phyloP scores from a whole-genome alignment of 345 rosid species.

The Triadica sebifera region DNA sequence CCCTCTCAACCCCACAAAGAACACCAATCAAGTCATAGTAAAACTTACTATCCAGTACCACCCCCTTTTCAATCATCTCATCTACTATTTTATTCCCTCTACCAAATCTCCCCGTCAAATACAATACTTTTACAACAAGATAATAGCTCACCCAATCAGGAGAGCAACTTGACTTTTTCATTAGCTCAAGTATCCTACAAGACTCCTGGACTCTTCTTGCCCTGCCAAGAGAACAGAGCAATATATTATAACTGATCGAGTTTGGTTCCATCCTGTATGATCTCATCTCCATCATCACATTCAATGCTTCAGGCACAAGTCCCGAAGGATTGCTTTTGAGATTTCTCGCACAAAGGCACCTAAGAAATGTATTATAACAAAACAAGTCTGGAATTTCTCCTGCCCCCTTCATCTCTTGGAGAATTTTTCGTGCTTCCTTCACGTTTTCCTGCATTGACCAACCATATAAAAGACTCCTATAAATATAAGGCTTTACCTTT shows the following conservation, averaged over 20 bases:
- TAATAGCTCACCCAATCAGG: constrained; percentile 74
- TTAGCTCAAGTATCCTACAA: constrained; percentile 54
- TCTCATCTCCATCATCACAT: constrained; percentile 87
- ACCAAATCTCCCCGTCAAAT: constrained; percentile 77
- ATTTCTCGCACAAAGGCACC: constrained; percentile 68
- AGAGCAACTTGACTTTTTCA: constrained; percentile 61
- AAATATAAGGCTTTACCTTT: constrained; percentile 46
- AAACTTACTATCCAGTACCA: constrained; percentile 59
- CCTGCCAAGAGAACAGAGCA: constrained; percentile 77
- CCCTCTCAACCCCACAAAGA: constrained; percentile 75
- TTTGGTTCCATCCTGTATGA: constrained; percentile 53
- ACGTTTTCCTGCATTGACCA: constrained; percentile 66
- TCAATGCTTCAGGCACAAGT: constrained; percentile 77
- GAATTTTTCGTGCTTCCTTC: constrained; percentile 65
- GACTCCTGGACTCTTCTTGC: constrained; percentile 78
- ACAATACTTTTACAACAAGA: constrained; percentile 69
- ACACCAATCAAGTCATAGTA: constrained; percentile 71
- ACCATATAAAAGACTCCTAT: constrained; percentile 62
- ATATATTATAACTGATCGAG: constrained; percentile 60
- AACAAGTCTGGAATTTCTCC: constrained; percentile 60
- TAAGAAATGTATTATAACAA: constrained; percentile 68
- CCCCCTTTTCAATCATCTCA: constrained; percentile 64
- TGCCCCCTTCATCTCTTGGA: constrained; percentile 68
- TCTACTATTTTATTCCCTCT: constrained; percentile 72
- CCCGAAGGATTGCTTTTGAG: constrained; percentile 68